Percentiles rank a stretch among this genome's conserved stretches.
Evolutionary conservation across 2,329 filamentous ascomycete genomes (phyloP).

Genomic region (Rhynchosporium agropyri): DNA sequence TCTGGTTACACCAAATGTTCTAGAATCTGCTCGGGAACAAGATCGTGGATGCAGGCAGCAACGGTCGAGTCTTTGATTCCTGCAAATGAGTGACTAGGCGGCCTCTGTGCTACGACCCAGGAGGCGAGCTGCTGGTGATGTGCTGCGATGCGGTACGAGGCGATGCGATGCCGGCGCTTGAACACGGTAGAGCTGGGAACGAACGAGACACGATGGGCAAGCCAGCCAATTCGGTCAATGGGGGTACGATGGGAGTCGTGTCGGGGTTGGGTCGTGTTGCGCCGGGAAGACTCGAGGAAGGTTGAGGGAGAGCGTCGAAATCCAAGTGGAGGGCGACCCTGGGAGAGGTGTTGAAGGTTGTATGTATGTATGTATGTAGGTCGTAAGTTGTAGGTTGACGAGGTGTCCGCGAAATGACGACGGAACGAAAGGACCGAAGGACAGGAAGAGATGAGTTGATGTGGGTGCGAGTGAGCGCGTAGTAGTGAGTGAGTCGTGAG

Average conservation of each 20-base stretch:
- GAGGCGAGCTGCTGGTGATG: conserved; percentile 37
- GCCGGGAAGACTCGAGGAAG: not conserved
- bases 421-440: not conserved
- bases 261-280: conserved; percentile 2
- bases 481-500: no score
- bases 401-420: conserved; percentile 1
- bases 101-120: conserved; percentile 35
- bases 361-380: not conserved
- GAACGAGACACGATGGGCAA: conserved; percentile 15
- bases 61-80: conserved; percentile 23
- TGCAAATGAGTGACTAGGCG: conserved; percentile 21
- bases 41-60: conserved; percentile 15
- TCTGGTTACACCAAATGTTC: not conserved
- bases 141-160: conserved; percentile 29
- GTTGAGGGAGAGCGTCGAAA: not conserved
- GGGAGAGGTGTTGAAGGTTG: no score
- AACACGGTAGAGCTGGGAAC: conserved; percentile 20
- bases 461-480: not conserved
- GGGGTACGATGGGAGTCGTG: not conserved
- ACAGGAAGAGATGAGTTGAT: not conserved
- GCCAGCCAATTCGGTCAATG: conserved; percentile 3
- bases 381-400: not conserved
- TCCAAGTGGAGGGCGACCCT: not conserved
- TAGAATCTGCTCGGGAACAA: not conserved
- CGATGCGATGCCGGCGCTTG: conserved; percentile 26